These are phyloP conservation scores for Sarcodon sp. DNA, from an alignment of 768 basidiomycete species.

Conservation along the genomic window DNA sequence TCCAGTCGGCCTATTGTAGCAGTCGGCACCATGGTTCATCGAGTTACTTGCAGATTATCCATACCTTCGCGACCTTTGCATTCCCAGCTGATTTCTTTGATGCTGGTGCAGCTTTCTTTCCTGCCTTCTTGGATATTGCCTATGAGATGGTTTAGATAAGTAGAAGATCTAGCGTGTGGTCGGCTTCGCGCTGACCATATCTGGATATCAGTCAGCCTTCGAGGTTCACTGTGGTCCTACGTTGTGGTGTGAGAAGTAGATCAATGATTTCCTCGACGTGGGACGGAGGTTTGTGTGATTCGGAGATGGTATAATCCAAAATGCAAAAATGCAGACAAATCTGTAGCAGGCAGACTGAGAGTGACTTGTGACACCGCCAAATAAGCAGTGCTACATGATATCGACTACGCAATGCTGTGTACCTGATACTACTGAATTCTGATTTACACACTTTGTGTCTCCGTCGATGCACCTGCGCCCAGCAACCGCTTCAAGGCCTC, in stretches of 20 bases:
- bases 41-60: slow-evolving; percentile 2
- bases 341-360: neutral
- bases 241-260: too few relatives aligned
- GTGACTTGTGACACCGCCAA: too few relatives aligned
- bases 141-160: slow-evolving; percentile 13
- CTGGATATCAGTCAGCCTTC: too few relatives aligned
- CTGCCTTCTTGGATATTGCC: slow-evolving; percentile 87
- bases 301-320: too few relatives aligned
- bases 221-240: too few relatives aligned
- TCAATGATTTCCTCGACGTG: too few relatives aligned
- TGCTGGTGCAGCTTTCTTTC: slow-evolving; percentile 61
- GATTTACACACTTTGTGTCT: too few relatives aligned
- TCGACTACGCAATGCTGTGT: neutral
- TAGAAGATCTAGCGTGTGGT: neutral
- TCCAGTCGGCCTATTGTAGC: slow-evolving; percentile 83
- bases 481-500: slow-evolving; percentile 35
- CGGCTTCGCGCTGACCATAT: neutral
- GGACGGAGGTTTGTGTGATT: neutral
- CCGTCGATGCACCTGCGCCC: slow-evolving; percentile 10
- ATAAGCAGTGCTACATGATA: neutral
- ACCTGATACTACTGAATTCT: neutral
- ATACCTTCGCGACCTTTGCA: slow-evolving; percentile 69
- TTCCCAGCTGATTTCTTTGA: slow-evolving; percentile 47
- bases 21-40: neutral
- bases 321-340: neutral